These are phyloP conservation scores for Suhomyces wounanorum DNA, from an alignment of 1,139 yeast genomes.

Conservation along the genomic window DNA sequence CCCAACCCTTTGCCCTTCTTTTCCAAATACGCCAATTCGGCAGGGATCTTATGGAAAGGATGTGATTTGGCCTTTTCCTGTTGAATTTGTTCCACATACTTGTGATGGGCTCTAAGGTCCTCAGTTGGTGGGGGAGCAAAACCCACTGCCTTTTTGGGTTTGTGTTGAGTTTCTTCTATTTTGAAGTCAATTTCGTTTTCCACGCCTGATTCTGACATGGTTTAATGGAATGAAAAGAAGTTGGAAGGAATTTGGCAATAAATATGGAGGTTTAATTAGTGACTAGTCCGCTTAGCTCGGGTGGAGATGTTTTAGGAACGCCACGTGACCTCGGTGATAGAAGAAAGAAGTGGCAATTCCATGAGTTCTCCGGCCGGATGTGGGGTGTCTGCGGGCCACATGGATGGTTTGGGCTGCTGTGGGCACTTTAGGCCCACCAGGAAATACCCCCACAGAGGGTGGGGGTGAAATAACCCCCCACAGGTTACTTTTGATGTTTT, in stretches of 20 bases:
- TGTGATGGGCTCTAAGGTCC: conserved; percentile 40
- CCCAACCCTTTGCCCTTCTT: conserved; percentile 30
- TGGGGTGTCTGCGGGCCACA: no score
- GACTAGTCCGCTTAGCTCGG: conserved; percentile 5
- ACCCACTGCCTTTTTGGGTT: conserved; percentile 37
- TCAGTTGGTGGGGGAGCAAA: conserved; percentile 45
- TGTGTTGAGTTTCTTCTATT: not conserved
- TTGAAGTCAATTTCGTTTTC: not conserved
- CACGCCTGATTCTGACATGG: conserved; percentile 1
- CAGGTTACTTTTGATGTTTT: not conserved
- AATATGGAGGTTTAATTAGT: not conserved
- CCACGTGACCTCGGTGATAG: conserved; percentile 1
- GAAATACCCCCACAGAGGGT: not conserved
- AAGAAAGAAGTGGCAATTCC: not conserved
- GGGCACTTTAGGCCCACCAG: no score
- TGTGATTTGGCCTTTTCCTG: conserved; percentile 29
- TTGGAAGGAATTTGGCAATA: not conserved
- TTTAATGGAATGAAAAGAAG: not conserved
- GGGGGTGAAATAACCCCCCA: no score
- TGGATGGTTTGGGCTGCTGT: no score
- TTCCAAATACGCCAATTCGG: conserved; percentile 44
- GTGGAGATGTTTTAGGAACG: not conserved
- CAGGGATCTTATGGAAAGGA: conserved; percentile 47
- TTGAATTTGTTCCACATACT: conserved; percentile 27
- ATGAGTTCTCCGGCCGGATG: no score